Evolutionary conservation across 768 basidiomycete species (phyloP), one percentile per base, ranked within the genome.

Genomic region (Pulveroboletus sp.): DNA sequence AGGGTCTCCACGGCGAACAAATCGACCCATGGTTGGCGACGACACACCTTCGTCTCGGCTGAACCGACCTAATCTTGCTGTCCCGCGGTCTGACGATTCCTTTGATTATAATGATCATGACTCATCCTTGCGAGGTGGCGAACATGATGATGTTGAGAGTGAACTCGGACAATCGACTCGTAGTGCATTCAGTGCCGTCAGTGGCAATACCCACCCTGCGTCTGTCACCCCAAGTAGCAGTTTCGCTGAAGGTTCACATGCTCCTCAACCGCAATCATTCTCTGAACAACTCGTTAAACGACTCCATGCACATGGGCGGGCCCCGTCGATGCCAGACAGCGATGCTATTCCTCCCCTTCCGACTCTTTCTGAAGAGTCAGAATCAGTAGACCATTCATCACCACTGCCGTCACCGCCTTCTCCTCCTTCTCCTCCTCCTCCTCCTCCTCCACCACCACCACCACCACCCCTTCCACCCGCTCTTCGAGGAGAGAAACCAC

Each of bases 261-360:
- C 45, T 19, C 57, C 67, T 45, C 70, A 69, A 29, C 68, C 75
- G 33, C 79, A 73, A 19, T 73, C 80, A 2, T 73, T 85, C 42
- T 75, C 80, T 21, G 87, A 88, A 45, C 78, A 84, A 63, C 72
- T 88, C 38, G 75, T 71, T 36, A 78, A 78, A 59, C 84, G 81
- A 52, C 65, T 87, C 19, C 68, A 79, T 13, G 63, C 74, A 7
- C 74, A 75, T 64, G 78, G 78, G 20, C 70, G 76, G 49, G 61
- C 65, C 11, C 61, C 72, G 25, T 70, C 73, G 29, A 62, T 71
- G 23, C 58, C 69, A 13, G 69, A 75, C 33, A 60, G 65, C 27
- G 73, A 67, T 57, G 62, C 74, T 17, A 58, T 57, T n/a, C 58
- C 54, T 14, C 52, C 63, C 25, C 64, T 73, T 34, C 63, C 74